These are phyloP conservation scores for Mycogone perniciosa DNA, from an alignment of 2,329 filamentous ascomycete species.

Conservation along the genomic window DNA sequence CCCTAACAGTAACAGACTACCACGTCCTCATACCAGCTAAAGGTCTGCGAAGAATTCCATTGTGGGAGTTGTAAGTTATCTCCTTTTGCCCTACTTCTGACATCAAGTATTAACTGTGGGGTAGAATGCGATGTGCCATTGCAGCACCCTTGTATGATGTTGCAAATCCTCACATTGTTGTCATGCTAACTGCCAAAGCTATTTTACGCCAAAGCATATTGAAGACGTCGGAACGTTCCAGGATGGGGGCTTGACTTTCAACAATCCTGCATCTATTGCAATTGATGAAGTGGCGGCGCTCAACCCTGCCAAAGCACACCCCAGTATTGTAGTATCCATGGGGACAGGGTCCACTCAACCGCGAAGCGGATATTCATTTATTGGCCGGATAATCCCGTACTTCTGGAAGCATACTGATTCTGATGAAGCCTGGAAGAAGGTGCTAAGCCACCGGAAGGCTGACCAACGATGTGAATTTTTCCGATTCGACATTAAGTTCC, in stretches of 20 bases:
- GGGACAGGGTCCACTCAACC: constrained; percentile 14
- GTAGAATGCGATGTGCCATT: constrained; percentile 13
- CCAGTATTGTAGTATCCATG: constrained; percentile 17
- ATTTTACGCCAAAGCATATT: constrained; percentile 14
- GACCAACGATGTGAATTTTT: constrained; percentile 7
- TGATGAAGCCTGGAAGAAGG: constrained; percentile 11
- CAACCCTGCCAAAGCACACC: constrained; percentile 9
- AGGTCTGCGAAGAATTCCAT: not conserved
- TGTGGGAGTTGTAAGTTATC: not conserved
- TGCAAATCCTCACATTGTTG: not conserved
- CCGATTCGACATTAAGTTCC: constrained; percentile 6
- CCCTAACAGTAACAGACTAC: constrained; percentile 9
- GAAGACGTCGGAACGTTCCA: constrained; percentile 13
- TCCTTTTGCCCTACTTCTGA: not conserved
- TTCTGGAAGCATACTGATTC: constrained; percentile 13
- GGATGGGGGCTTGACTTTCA: constrained; percentile 17
- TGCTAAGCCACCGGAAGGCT: constrained; percentile 12
- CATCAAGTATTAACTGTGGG: not conserved
- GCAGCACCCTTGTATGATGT: constrained; percentile 16
- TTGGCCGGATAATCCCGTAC: constrained; percentile 8
- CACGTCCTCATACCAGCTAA: constrained; percentile 4
- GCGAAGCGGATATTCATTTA: not conserved
- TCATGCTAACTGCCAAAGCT: constrained; percentile 7
- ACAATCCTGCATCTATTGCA: constrained; percentile 18
- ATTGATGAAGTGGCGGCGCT: constrained; percentile 14